These are phyloP conservation scores for Orychophragmus violaceus DNA, from an alignment of 345 rosid species.

Conservation along the genomic window DNA sequence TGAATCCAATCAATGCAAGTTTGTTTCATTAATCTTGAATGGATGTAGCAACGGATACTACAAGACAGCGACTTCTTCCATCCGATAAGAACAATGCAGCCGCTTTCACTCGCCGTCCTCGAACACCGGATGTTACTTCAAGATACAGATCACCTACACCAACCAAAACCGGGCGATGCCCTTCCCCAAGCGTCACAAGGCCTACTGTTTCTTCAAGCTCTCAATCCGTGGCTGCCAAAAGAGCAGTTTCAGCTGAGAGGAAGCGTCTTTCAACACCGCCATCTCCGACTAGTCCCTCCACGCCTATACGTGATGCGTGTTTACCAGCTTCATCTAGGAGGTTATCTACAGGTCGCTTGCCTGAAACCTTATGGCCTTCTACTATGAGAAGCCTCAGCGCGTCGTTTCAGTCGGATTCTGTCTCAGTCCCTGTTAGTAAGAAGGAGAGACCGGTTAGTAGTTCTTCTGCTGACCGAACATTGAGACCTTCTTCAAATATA, in stretches of 20 bases:
- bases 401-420: conserved; percentile 85
- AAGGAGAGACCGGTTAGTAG: conserved; percentile 65
- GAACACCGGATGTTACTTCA: conserved; percentile 60
- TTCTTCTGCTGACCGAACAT: conserved; percentile 58
- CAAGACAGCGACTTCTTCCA: conserved; percentile 59
- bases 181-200: conserved; percentile 71
- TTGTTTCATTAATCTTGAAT: conserved; percentile 50
- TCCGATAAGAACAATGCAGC: conserved; percentile 69
- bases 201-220: conserved; percentile 42
- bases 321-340: conserved; percentile 53
- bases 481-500: conserved; percentile 83
- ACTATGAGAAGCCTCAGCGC: conserved; percentile 97
- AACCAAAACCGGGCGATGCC: conserved; percentile 45
- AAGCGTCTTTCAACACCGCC: conserved; percentile 78
- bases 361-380: conserved; percentile 98
- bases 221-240: conserved; percentile 51
- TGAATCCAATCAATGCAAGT: conserved; percentile 47
- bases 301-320: conserved; percentile 65
- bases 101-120: conserved; percentile 45
- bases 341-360: conserved; percentile 54
- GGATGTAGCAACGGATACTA: conserved; percentile 60
- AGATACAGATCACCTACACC: conserved; percentile 81
- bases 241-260: conserved; percentile 86
- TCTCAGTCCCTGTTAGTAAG: conserved; percentile 75
- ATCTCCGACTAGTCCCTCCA: conserved; percentile 54